Base-by-base conservation (phyloP, 1,284 basidiomycete genomes). In the Meira miltonrushii region DNA sequence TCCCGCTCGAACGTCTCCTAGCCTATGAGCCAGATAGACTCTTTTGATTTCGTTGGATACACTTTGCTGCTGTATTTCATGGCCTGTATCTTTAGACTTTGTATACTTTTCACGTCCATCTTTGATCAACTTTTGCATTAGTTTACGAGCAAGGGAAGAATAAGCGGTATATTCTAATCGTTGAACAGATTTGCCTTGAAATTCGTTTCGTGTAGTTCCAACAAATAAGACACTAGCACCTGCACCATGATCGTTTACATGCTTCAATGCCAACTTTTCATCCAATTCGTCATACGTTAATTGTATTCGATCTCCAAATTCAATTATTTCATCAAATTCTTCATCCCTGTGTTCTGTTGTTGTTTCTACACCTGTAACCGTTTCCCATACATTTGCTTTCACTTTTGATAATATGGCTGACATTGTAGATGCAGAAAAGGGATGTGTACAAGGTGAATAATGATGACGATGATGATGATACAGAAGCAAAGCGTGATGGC, bases 111-210 rank as follows among this genome's bases (percentile, higher is more conserved):
- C 43, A 33, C 28, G 28, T 33, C 28, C 54, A 12, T 17, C 28
- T 33, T 21, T 21, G 7, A 71, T 55, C 12, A 72, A 53, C 10
- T 43, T 13, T 12, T 55, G 53, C 15, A 73, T 59, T 6, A 88
- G 90, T 78, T 87, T 89, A 68, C 92, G 84, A 1, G 90, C 89
- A 19, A 92, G 81, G 65, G 86, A 86, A 63, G 85, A 86, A 79
- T 92, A 92, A 7, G 88, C 87, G 78, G 81, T 80, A 71, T 91
- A 92, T 74, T 90, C 88, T 38, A 92, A 81, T 48, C 84, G 84
- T 21, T 84, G 85, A 37, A 92, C 88, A 10, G 79, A 73, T 67
- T 86, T 88, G 56, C 84, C 83, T 77, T 81, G 76, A 71, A 85
- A 87, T 2, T 82, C 83, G 71, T 87, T 83, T 41, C 86, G 80